These are phyloP conservation scores for Vitis hybrid DNA, from an alignment of 177 flowering plant genomes.

Conservation along the genomic window DNA sequence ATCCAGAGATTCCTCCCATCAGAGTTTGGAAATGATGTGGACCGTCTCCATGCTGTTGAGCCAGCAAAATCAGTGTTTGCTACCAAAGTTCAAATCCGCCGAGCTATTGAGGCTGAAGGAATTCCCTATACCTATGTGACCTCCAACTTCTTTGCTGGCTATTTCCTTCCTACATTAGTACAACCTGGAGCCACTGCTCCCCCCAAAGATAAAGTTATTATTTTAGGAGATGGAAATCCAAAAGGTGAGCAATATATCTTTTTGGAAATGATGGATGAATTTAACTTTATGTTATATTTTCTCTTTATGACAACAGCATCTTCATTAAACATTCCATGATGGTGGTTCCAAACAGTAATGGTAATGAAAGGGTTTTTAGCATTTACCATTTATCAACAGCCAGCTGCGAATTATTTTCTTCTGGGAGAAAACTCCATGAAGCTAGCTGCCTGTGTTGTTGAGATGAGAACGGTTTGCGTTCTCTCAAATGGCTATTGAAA, in stretches of 20 bases:
- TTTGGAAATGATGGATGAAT: too few species aligned
- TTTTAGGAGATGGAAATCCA: constrained; percentile 52
- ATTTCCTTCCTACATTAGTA: constrained; percentile 38
- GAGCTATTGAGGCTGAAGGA: constrained; percentile 50
- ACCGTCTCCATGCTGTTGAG: constrained; percentile 43
- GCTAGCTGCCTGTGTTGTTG: too few species aligned
- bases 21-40: constrained; percentile 64
- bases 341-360: too few species aligned
- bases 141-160: constrained; percentile 42
- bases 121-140: constrained; percentile 55
- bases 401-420: too few species aligned
- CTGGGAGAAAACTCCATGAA: too few species aligned
- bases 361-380: too few species aligned
- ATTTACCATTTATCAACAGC: too few species aligned
- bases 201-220: constrained; percentile 51
- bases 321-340: too few species aligned
- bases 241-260: constrained; percentile 32
- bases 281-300: too few species aligned
- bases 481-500: too few species aligned
- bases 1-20: constrained; percentile 62
- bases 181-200: constrained; percentile 50
- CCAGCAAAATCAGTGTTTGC: constrained; percentile 38
- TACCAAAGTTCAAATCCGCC: constrained; percentile 35
- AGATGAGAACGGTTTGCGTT: too few species aligned
- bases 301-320: too few species aligned